Evolutionary conservation across 495 filamentous ascomycete genomes (phyloP), one percentile per base, ranked within the genome.

Genomic region (Annulohypoxylon nitens): DNA sequence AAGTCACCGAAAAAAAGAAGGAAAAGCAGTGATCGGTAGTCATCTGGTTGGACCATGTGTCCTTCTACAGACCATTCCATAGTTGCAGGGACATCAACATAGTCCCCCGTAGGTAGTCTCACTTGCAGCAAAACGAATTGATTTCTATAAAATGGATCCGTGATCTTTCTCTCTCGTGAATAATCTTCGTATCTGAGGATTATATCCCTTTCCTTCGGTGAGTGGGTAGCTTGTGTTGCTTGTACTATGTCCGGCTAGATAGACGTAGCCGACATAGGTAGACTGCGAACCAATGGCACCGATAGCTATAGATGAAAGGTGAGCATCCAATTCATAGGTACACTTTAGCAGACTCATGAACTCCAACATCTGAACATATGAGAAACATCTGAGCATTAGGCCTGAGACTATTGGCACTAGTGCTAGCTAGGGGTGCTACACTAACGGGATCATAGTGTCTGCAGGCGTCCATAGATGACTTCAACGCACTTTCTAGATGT

Each of bases 61-160:
- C 48, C 18, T 11, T 54, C 50, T 26, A 41, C 60, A 23, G 34
- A 39, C 43, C 67, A 67, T 67, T 47, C 43, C 43, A 47, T 70
- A 60, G 62, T 54, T 33, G 8, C 70, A 53, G 61, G 64, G 50
- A 47, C 39, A 23, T 43, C 14, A 43, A 20, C 61, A 36, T 30
- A 43, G 23, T 7, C 18, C 34, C 18, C 16, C 16, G 30, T 54
- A 30, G 30, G 30, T 59, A 65, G 58, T 60, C 64, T 68, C 53
- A 34, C 57, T 61, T 61, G 68, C 71, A 33, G 62, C 61, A 62
- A 48, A 62, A 70, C 65, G 71, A 70, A 74, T 70, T 33, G 58
- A 63, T 14, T 58, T 58, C 39, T 58, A 16, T 23, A 16, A 36
- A 18, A 57, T 57, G 20, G 0, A 26, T 11, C 3, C 14, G 9